Evolutionary conservation across 1,284 basidiomycete species (phyloP).

Genomic region (Apiotrichum laibachii): DNA sequence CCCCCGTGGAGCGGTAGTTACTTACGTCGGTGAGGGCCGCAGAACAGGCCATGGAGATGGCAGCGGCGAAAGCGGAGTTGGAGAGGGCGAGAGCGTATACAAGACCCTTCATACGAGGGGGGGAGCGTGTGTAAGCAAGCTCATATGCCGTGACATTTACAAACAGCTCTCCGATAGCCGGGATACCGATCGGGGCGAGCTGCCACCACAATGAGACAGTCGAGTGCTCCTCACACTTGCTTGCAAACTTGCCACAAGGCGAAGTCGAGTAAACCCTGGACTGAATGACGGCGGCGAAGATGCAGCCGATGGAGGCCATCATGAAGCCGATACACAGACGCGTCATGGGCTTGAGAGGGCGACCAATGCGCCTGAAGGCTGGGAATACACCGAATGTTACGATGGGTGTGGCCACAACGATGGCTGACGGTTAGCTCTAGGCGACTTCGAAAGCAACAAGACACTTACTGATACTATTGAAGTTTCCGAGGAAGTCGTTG

Average conservation of each 20-base stretch:
- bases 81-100: constrained; percentile 51
- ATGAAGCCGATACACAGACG: constrained; percentile 40
- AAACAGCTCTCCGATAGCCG: constrained; percentile 55
- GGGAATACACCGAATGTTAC: constrained; percentile 54
- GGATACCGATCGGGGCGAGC: constrained; percentile 51
- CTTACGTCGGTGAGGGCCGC: constrained; percentile 40
- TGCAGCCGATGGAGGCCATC: constrained; percentile 47
- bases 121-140: constrained; percentile 53
- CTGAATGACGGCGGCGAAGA: constrained; percentile 54
- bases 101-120: constrained; percentile 51
- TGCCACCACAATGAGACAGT: constrained; percentile 48
- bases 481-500: constrained; percentile 55
- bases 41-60: constrained; percentile 45
- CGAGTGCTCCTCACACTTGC: constrained; percentile 34
- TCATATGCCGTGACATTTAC: constrained; percentile 55
- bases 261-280: constrained; percentile 53
- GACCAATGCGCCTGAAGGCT: constrained; percentile 44
- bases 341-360: constrained; percentile 38
- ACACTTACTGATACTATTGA: constrained; percentile 48
- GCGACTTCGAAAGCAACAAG: background rate
- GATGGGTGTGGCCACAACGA: constrained; percentile 34
- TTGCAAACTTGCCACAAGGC: constrained; percentile 51
- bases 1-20: background rate
- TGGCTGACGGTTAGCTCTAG: background rate
- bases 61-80: constrained; percentile 53